Base-by-base conservation (phyloP, 2,329 filamentous ascomycete genomes). In the Apiospora malaysiana region DNA sequence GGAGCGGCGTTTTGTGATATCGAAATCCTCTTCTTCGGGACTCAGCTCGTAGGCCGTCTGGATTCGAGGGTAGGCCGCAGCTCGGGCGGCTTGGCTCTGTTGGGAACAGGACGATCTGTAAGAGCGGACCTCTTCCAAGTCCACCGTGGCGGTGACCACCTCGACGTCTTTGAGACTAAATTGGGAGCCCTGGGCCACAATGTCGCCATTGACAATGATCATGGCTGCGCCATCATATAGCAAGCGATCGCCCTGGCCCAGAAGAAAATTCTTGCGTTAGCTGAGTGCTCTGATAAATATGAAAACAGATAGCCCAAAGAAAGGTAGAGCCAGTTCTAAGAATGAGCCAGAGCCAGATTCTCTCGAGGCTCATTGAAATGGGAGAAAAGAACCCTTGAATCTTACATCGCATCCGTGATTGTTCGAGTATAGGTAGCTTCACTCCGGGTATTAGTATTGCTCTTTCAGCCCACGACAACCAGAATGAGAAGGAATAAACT, bases 41-140 rank as follows among this genome's bases (percentile, higher is more conserved):
- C 77, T 77, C 47, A 80, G 78, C 71, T 76, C 72, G 69, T 80
- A 82, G 10, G 69, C 66, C 1, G 80, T 81, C 75, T 85, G 79
- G 51, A 86, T 82, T 37, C 84, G 77, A 70, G 82, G 76, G 70
- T 90, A 89, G 37, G 82, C 81, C 0, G 83, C 80, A 2, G 82
- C 79, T 51, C 79, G 77, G 70, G 88, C 85, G 9, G 89, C 87
- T 77, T 93, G 91, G 27, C 89, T 77, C 8, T 87, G 86, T 69
- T 90, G 84, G 16, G 87, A 88, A 10, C 87, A 84, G 0, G 84
- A 82, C n/a, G 82, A 87, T 0, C 92, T 84, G 75, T 85, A 90
- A 0, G 86, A 83, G 43, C 91, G 83, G 7, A 95, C 92, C 73
- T 93, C 90, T 76, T 95, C 93, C 1, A 93, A 82, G 75, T 93